Evolutionary conservation across 2,329 filamentous ascomycete genomes (phyloP), one percentile per base, ranked within the genome.

Genomic region (Aureobasidium uvarum): DNA sequence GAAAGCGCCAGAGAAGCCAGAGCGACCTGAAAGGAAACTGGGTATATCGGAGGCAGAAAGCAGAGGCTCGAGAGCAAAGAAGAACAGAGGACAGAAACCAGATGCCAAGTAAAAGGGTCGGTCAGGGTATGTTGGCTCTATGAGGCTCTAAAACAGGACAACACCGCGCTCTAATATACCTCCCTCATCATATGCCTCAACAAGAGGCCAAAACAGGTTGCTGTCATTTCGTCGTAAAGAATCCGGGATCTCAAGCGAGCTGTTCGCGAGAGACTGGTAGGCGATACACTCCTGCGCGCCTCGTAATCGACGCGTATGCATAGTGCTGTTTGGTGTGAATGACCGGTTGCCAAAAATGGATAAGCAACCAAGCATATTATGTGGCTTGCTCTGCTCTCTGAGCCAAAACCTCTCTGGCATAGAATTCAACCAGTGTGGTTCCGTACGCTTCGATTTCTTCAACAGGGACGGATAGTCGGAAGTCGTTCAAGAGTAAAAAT

Each of bases 351-450:
- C 48, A n/a, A 28, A 11, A 25, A 7, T 10, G 33, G 31, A 62
- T 33, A 41, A 51, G 45, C 89, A 18, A 62, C 11, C 18, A 54
- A 36, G 38, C 48, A 33, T 41, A 18, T 23, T n/a, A 38, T 16
- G 54, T 48, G 33, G 18, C 60, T 36, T 63, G 48, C 18, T 66
- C 69, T n/a, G 71, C 71, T 55, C 84, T 80, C 71, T 89, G 87
- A 31, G 86, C 81, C 31, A 96, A 85, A 18, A 97, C 89, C 76
- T 99, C 95, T 63, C 94, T 85, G 0, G 92, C 94, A 74, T 98
- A 99, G 74, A 98, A 99, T 74, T 98, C 94, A 18, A 99, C 95
- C 14, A 99, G 83, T 94, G 98, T 98, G 0, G 95, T 99, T 5
- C 92, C 95, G 72, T 99, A 99, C 0, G 92, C 92, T 77, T 99